These are phyloP conservation scores for Tylopilus sp. DNA, from an alignment of 768 basidiomycete genomes.

Conservation along the genomic window DNA sequence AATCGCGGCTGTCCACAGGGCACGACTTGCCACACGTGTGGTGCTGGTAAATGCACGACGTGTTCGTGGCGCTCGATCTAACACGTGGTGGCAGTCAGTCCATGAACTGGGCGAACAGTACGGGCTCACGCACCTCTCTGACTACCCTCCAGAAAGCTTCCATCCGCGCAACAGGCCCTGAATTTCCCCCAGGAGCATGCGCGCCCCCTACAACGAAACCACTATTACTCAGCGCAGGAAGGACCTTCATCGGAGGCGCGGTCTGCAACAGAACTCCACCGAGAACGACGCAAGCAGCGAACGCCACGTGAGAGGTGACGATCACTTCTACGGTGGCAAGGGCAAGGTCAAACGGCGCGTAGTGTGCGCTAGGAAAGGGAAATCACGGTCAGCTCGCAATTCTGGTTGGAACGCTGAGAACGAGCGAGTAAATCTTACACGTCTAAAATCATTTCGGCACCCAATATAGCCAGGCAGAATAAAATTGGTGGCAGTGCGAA, in stretches of 20 bases:
- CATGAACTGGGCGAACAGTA: neutral
- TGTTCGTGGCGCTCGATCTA: slow-evolving; percentile 84
- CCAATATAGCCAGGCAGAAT: slow-evolving; percentile 53
- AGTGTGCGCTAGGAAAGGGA: slow-evolving; percentile 40
- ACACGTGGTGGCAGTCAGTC: neutral
- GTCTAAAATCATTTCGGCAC: slow-evolving; percentile 51
- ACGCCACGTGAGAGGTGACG: slow-evolving; percentile 80
- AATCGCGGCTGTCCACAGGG: slow-evolving; percentile 35
- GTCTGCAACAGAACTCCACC: slow-evolving; percentile 90
- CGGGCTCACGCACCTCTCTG: slow-evolving; percentile 60
- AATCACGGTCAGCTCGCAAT: neutral
- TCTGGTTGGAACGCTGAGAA: neutral
- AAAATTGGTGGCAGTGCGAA: slow-evolving; percentile 64
- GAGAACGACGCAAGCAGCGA: slow-evolving; percentile 77
- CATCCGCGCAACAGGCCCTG: slow-evolving; percentile 58
- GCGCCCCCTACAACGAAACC: slow-evolving; percentile 1
- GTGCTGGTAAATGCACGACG: slow-evolving; percentile 78
- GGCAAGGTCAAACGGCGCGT: slow-evolving; percentile 77
- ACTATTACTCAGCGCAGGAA: slow-evolving; percentile 10
- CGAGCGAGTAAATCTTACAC: slow-evolving; percentile 38
- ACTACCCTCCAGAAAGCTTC: slow-evolving; percentile 76
- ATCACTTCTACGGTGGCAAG: slow-evolving; percentile 74
- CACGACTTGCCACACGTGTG: slow-evolving; percentile 86
- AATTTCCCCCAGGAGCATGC: neutral
- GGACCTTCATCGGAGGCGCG: slow-evolving; percentile 49